Percentiles rank a stretch among this genome's conserved stretches.
Conservation (phyloP, 2,329 filamentous ascomycete genomes). For the Hypoxylon sp. region DNA sequence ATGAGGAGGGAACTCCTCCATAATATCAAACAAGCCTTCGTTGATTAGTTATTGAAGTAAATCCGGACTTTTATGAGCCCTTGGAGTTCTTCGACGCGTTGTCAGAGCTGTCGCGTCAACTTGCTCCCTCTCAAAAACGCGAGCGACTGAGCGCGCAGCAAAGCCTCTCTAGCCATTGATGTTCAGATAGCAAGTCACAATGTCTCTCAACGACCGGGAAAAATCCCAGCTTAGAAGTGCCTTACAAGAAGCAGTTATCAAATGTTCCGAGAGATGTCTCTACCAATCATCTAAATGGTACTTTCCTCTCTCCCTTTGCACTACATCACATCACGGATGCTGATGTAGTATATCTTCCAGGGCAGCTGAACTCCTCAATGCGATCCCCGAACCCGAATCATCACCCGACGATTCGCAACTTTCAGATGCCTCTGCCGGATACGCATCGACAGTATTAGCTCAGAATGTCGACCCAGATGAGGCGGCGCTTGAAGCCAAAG, state of each 20-base stretch:
- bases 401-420: conserved; percentile 52
- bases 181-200: conserved; percentile 51
- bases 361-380: conserved; percentile 93
- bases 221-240: conserved; percentile 77
- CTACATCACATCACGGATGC: neutral
- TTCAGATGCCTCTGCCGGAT: conserved; percentile 57
- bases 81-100: conserved; percentile 14
- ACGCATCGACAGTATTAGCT: conserved; percentile 65
- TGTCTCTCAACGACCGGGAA: conserved; percentile 70
- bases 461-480: conserved; percentile 78
- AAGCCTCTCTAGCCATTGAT: conserved; percentile 16
- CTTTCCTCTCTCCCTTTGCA: conserved; percentile 12
- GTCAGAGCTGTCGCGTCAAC: conserved; percentile 14
- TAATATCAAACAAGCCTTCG: neutral
- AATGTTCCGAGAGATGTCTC: conserved; percentile 93
- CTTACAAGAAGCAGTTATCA: conserved; percentile 87
- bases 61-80: neutral
- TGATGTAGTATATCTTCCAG: conserved; percentile 62
- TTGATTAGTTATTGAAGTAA: neutral
- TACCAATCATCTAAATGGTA: conserved; percentile 98
- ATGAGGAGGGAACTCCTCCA: neutral
- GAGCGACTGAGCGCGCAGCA: neutral
- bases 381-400: conserved; percentile 72
- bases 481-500: conserved; percentile 80
- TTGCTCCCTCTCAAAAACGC: conserved; percentile 2